phyloP scores from a whole-genome alignment of 2,329 filamentous ascomycete genomes.

The Boeremia lycopersici region DNA sequence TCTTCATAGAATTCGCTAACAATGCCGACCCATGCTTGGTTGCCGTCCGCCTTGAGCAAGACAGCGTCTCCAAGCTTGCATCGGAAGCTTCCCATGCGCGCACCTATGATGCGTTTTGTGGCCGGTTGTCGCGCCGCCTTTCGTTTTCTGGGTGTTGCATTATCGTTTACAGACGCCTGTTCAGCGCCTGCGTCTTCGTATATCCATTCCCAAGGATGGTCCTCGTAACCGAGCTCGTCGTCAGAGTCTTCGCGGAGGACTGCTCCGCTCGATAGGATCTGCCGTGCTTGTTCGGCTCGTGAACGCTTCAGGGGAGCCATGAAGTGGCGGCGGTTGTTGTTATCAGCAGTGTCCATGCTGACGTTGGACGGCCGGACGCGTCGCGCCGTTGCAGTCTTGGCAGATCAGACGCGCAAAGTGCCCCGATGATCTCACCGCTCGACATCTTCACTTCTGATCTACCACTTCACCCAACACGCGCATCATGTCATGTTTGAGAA shows the following conservation, averaged over 20 bases:
- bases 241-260: constrained; percentile 80
- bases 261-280: constrained; percentile 63
- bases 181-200: constrained; percentile 55
- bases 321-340: constrained; percentile 18
- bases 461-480: neutral
- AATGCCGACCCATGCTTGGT: constrained; percentile 91
- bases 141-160: constrained; percentile 42
- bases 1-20: constrained; percentile 82
- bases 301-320: constrained; percentile 52
- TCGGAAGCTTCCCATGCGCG: constrained; percentile 79
- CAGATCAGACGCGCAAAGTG: constrained; percentile 27
- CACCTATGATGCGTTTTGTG: constrained; percentile 71
- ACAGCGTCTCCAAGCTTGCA: constrained; percentile 84
- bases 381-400: constrained; percentile 37
- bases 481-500: neutral
- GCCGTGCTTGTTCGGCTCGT: constrained; percentile 54
- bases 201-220: constrained; percentile 59
- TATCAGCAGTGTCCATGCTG: constrained; percentile 27
- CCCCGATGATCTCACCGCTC: constrained; percentile 24
- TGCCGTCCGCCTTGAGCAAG: constrained; percentile 85
- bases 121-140: constrained; percentile 28
- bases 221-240: constrained; percentile 72
- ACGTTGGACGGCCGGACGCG: constrained; percentile 36
- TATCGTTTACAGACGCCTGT: constrained; percentile 23
- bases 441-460: neutral